Evolutionary conservation across 805 yeast species (phyloP), one percentile per base, ranked within the genome.

Genomic region (Nakazawaea populi): DNA sequence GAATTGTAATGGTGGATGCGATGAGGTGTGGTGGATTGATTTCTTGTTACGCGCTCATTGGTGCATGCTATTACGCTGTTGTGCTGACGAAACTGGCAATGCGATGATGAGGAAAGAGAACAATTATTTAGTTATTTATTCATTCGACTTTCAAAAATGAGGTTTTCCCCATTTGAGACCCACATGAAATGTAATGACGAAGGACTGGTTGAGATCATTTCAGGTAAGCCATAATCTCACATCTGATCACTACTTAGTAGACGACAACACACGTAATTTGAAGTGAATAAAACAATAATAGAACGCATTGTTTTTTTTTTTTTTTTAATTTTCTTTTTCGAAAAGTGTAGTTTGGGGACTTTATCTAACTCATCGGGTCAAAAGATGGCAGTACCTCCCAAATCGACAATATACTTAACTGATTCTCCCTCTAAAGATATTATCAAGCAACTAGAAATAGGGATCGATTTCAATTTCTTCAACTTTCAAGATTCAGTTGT

Each of bases 401-500:
- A 42, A 34, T 11, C 44, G 27, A 50, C 53, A 5, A 41, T 50
- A 14, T 50, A 41, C 35, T 36, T 50, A 4, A 37, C 30, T 6
- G 42, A 46, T 24, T 6, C 32, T 10, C 39, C 44, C 9, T 4
- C 43, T 1, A 7, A 9, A 7, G 35, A 30, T 14, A 12, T 36
- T 12, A n/a, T n/a, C 6, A 14, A 36, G 11, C 18, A 14, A 44
- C 32, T 49, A 11, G 30, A 47, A 1, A 10, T 50, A 9, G 85
- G 85, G 1, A 70, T 79, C 29, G 83, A 80, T 53, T 59, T 73
- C 24, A 75, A 71, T 53, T 78, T 75, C 59, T 77, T 79, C 66
- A 67, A 66, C 31, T 46, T 46, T 11, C 46, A 49, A 32, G 11
- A 38, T 5, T 24, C 36, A 58, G 75, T 7, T 72, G 69, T 29